Conservation (phyloP, 805 yeast species). For the Saturnispora besseyi region DNA sequence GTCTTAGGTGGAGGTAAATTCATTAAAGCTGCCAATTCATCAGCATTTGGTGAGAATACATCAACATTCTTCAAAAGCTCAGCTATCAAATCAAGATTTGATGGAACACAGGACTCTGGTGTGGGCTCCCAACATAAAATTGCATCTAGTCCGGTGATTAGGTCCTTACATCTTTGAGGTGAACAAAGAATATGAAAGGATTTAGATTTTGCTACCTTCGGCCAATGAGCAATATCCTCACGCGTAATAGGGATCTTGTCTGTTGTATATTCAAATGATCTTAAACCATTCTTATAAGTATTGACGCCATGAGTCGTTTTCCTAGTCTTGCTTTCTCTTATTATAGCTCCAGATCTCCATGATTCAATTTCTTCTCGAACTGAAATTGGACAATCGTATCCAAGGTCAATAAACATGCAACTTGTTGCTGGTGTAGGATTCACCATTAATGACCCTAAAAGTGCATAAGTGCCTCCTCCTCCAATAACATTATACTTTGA, state of each 20-base stretch:
- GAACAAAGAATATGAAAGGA: neutral
- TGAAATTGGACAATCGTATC: neutral
- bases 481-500: neutral
- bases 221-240: neutral
- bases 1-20: neutral
- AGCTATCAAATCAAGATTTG: neutral
- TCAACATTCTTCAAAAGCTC: neutral
- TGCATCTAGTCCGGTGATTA: neutral
- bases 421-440: neutral
- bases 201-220: neutral
- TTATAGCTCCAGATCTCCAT: neutral
- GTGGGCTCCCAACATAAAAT: neutral
- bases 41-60: neutral
- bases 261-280: neutral
- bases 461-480: neutral
- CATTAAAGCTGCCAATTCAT: neutral
- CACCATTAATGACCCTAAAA: neutral
- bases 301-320: neutral
- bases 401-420: neutral
- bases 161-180: neutral
- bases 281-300: neutral
- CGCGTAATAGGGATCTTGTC: neutral
- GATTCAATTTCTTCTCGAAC: neutral
- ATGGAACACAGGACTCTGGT: neutral
- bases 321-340: neutral